Evolutionary conservation across 768 basidiomycete genomes (phyloP).

Genomic region (Xerocomellus amylosporus): DNA sequence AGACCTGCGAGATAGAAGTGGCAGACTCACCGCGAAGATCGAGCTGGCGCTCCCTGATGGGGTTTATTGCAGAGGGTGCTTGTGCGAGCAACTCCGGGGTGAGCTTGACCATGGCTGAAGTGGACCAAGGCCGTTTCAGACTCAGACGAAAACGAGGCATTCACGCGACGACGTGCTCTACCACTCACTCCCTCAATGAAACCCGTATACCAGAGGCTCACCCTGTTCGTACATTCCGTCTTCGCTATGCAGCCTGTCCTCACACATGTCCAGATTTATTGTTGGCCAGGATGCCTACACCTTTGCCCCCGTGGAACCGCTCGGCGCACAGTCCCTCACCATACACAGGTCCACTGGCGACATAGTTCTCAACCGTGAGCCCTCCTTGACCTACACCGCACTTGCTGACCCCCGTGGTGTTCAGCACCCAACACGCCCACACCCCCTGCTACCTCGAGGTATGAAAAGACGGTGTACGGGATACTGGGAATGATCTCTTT

Average conservation of each 20-base stretch:
- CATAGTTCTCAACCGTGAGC: constrained; percentile 65
- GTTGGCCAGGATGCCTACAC: constrained; percentile 75
- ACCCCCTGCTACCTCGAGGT: constrained; percentile 55
- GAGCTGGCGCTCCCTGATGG: constrained; percentile 85
- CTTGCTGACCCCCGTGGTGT: background rate
- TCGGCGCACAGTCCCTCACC: constrained; percentile 63
- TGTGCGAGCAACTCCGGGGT: constrained; percentile 90
- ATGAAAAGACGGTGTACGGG: constrained; percentile 66
- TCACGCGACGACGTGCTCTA: constrained; percentile 12
- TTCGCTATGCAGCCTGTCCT: background rate
- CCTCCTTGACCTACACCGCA: background rate
- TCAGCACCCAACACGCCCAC: constrained; percentile 54
- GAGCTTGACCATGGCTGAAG: constrained; percentile 70
- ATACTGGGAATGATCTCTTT: constrained; percentile 77
- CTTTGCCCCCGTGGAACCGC: constrained; percentile 64
- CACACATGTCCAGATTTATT: constrained; percentile 46
- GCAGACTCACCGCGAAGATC: constrained; percentile 74
- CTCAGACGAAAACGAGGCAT: constrained; percentile 31
- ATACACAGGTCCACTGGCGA: constrained; percentile 74
- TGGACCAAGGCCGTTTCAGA: constrained; percentile 33
- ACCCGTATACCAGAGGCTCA: constrained; percentile 68
- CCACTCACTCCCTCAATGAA: constrained; percentile 47
- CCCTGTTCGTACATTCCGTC: constrained; percentile 48
- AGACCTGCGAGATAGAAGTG: constrained; percentile 5
- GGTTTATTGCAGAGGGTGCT: constrained; percentile 73